Conservation (phyloP, 139 green algal species). For the Tetraselmis striata region DNA sequence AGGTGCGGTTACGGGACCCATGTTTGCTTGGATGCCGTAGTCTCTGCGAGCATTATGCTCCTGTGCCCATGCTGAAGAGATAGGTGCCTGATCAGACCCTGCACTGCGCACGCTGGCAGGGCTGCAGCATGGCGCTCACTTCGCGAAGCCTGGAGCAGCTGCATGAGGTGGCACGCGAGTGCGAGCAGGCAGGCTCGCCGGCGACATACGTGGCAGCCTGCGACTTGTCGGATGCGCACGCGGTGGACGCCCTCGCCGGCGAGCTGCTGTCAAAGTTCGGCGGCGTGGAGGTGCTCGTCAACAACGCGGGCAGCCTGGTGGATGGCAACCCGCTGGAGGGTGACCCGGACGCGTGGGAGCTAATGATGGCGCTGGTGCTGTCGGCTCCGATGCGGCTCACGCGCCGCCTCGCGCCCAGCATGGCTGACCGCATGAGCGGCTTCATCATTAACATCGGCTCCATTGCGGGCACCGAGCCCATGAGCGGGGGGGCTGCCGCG, state of each 20-base stretch:
- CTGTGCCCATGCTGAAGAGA: too few species aligned
- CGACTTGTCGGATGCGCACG: slow-evolving; percentile 14
- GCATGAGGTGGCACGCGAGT: slow-evolving; percentile 18
- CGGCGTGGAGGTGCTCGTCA: slow-evolving; percentile 39
- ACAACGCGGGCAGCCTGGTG: slow-evolving; percentile 25
- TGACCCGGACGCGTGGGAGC: slow-evolving; percentile 22
- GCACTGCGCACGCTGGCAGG: too few species aligned
- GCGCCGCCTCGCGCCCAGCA: slow-evolving; percentile 23
- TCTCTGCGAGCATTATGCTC: too few species aligned
- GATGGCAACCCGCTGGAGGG: slow-evolving; percentile 15
- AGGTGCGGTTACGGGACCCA: too few species aligned
- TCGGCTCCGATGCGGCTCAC: slow-evolving; percentile 37
- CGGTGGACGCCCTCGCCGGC: slow-evolving; percentile 23
- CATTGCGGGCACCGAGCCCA: slow-evolving; percentile 27
- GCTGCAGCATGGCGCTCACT: not conserved
- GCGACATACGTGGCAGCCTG: slow-evolving; percentile 8
- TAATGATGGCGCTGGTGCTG: slow-evolving; percentile 32
- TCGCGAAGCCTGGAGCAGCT: not conserved
- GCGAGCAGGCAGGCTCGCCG: slow-evolving; percentile 15
- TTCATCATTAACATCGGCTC: slow-evolving; percentile 40
- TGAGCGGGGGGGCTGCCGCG: slow-evolving; percentile 5
- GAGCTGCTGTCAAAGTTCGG: slow-evolving; percentile 18
- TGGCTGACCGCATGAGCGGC: slow-evolving; percentile 31
- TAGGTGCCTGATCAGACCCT: too few species aligned
- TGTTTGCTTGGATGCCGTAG: too few species aligned